Evolutionary conservation across 2,329 filamentous ascomycete genomes (phyloP).

Genomic region (Colletotrichum noveboracense): DNA sequence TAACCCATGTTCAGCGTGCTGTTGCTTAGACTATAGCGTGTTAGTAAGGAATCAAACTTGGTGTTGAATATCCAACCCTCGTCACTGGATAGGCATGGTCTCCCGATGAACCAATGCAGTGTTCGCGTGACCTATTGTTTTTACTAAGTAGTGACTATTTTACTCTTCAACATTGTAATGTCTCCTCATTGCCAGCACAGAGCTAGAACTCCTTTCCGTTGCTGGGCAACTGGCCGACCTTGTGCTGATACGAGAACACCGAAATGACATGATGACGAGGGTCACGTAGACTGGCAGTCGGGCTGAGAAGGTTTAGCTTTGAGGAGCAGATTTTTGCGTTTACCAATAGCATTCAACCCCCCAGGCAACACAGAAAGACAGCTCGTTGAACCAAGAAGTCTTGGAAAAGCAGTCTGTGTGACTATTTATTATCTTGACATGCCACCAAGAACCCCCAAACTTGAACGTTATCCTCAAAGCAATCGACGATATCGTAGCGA

Average conservation of each 20-base stretch:
- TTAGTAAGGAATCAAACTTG: not conserved
- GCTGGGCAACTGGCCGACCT: not conserved
- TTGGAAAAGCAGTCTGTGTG: not conserved
- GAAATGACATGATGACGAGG: not conserved
- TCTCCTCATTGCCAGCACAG: not conserved
- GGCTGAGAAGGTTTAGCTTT: not conserved
- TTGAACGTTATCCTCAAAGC: rapidly evolving
- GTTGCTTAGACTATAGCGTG: not conserved
- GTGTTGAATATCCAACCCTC: rapidly evolving
- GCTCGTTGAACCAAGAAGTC: not conserved
- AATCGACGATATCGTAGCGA: rapidly evolving
- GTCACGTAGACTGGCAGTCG: not conserved
- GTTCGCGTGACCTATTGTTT: not conserved
- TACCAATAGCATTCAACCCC: rapidly evolving
- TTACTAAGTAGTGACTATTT: not conserved
- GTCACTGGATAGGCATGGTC: not conserved
- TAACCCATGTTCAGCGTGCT: not conserved
- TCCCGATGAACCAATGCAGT: not conserved
- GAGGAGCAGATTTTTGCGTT: not conserved
- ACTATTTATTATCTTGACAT: rapidly evolving
- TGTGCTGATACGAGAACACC: not conserved
- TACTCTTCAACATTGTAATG: not conserved
- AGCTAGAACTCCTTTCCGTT: not conserved
- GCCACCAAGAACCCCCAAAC: rapidly evolving
- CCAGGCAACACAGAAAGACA: not conserved